Conservation (phyloP, 345 rosid genomes). For the Eutrema yunnanense region DNA sequence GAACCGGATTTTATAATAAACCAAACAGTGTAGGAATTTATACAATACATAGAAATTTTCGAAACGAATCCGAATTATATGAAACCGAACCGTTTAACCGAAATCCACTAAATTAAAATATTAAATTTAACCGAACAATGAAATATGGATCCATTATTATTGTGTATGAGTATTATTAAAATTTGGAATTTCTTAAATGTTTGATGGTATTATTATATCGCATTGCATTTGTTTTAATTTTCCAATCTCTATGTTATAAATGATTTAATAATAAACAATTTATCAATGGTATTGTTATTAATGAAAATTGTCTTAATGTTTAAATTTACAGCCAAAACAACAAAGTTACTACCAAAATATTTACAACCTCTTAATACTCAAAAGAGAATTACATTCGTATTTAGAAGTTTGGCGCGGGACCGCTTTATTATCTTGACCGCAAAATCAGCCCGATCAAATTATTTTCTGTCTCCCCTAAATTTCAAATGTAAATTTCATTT, state of each 20-base stretch:
- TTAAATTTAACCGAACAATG: too few relatives aligned
- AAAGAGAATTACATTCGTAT: neutral
- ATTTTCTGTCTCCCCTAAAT: constrained; percentile 5
- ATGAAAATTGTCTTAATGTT: neutral
- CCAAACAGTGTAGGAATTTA: too few relatives aligned
- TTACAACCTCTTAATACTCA: neutral
- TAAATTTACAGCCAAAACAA: neutral
- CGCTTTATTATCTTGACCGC: constrained; percentile 19
- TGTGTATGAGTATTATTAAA: too few relatives aligned
- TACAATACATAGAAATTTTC: too few relatives aligned
- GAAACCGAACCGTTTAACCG: too few relatives aligned
- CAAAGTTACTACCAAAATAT: neutral
- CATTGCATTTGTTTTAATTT: too few relatives aligned
- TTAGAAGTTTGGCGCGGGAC: neutral
- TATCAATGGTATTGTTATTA: neutral
- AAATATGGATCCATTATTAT: too few relatives aligned
- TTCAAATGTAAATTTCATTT: neutral
- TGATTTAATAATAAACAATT: neutral
- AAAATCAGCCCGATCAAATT: constrained; percentile 2
- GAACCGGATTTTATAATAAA: too few relatives aligned
- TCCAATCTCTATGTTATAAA: neutral
- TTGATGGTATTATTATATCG: too few relatives aligned
- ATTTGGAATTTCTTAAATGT: too few relatives aligned
- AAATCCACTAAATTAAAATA: too few relatives aligned
- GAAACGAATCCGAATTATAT: too few relatives aligned